phyloP scores from a whole-genome alignment of 2,329 filamentous ascomycete genomes.

The Domatiomyces globalis region DNA sequence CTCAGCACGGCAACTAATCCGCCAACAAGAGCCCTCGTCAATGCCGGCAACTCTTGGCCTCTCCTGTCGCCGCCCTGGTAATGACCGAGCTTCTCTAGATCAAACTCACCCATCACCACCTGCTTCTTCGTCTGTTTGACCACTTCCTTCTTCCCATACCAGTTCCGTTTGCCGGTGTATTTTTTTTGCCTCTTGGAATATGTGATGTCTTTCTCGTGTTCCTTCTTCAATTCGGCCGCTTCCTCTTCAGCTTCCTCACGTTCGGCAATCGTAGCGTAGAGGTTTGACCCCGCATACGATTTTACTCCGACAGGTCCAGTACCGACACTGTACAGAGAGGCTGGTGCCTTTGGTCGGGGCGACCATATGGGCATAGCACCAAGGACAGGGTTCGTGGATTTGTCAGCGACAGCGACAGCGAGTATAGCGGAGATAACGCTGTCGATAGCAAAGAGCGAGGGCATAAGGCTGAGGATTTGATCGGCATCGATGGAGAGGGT shows the following conservation, averaged over 20 bases:
- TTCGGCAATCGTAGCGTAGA: slow-evolving; percentile 24
- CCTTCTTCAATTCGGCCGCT: slow-evolving; percentile 23
- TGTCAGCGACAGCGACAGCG: slow-evolving; percentile 31
- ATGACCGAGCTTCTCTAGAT: slow-evolving; percentile 31
- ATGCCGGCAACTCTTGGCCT: slow-evolving; percentile 27
- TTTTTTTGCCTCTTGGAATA: slow-evolving; percentile 3
- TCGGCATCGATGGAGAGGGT: slow-evolving; percentile 26
- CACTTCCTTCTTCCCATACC: slow-evolving; percentile 3
- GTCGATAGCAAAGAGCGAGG: slow-evolving; percentile 35
- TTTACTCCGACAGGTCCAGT: slow-evolving; percentile 20
- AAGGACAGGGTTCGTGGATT: slow-evolving; percentile 26
- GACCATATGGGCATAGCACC: slow-evolving; percentile 22
- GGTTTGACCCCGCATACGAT: slow-evolving; percentile 11
- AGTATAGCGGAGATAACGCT: slow-evolving; percentile 33
- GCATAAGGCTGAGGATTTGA: slow-evolving; percentile 28
- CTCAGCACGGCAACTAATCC: slow-evolving; percentile 27
- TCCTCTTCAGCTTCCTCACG: slow-evolving; percentile 29
- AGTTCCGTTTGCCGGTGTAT: slow-evolving; percentile 3
- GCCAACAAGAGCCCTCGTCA: slow-evolving; percentile 24
- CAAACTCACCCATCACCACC: slow-evolving; percentile 29
- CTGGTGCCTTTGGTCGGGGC: slow-evolving; percentile 14
- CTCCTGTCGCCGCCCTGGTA: slow-evolving; percentile 26
- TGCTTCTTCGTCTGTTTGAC: slow-evolving; percentile 17
- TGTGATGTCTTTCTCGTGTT: slow-evolving; percentile 19
- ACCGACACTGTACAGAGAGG: slow-evolving; percentile 17